A percentile compares a stretch with the other conserved stretches of the same genome.
Evolutionary conservation across 805 yeast species (phyloP).

Genomic region (Saturnispora ahearnii): DNA sequence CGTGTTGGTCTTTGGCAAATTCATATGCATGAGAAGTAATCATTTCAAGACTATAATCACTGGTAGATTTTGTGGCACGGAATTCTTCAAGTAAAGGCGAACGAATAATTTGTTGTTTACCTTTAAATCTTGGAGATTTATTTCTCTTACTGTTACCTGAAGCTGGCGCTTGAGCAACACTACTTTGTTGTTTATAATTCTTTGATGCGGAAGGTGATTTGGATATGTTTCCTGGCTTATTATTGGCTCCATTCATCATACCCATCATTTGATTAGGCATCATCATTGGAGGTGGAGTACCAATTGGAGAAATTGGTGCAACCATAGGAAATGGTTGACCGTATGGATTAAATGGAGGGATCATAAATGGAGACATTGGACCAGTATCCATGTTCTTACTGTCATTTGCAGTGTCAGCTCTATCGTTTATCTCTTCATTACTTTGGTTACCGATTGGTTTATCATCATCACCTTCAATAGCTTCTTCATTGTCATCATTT

Average conservation of each 20-base stretch:
- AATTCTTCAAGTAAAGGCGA: slow-evolving; percentile 82
- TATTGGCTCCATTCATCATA: slow-evolving; percentile 5
- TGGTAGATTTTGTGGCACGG: slow-evolving; percentile 45
- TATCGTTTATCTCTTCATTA: background rate
- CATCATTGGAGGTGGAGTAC: slow-evolving; percentile 10
- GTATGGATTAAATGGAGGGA: slow-evolving; percentile 44
- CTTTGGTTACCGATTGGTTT: background rate
- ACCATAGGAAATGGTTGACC: slow-evolving; percentile 16
- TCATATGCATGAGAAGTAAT: slow-evolving; percentile 83
- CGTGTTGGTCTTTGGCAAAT: slow-evolving; percentile 93
- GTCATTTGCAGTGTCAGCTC: background rate
- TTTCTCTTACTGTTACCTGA: slow-evolving; percentile 12
- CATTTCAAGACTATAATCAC: slow-evolving; percentile 57
- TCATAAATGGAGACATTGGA: slow-evolving; percentile 33
- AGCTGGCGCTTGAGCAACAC: background rate
- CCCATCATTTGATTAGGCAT: slow-evolving; percentile 11
- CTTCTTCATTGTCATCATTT: background rate
- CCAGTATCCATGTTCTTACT: slow-evolving; percentile 10
- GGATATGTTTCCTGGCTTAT: background rate
- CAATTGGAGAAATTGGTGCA: slow-evolving; percentile 21
- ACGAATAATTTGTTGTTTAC: slow-evolving; percentile 46
- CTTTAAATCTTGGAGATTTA: slow-evolving; percentile 18
- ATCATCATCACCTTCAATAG: background rate
- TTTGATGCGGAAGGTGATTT: slow-evolving; percentile 4
- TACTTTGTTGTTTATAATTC: background rate